Evolutionary conservation across 2,329 filamentous ascomycete genomes (phyloP).

Genomic region (Fusarium albosuccineum): DNA sequence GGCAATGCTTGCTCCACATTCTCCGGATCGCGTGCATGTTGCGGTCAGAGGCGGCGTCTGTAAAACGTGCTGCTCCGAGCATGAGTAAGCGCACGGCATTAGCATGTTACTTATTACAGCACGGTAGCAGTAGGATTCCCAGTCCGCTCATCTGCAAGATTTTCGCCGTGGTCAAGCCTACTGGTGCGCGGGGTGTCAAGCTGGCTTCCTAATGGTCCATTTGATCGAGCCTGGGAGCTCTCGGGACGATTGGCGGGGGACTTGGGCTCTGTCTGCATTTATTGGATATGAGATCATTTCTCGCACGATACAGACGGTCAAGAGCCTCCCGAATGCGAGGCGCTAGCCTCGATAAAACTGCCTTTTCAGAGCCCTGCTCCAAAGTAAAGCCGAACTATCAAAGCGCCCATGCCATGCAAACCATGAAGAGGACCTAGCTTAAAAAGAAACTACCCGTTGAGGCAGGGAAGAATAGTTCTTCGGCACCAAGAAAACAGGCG

Average conservation of each 20-base stretch:
- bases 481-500: slow-evolving; percentile 5
- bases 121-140: too few relatives aligned
- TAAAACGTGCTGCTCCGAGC: slow-evolving; percentile 1
- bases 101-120: background rate
- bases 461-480: slow-evolving; percentile 3
- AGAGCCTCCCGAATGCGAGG: slow-evolving; percentile 12
- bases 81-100: slow-evolving; percentile 14
- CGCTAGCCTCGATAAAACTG: slow-evolving; percentile 6
- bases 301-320: slow-evolving; percentile 26
- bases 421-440: background rate
- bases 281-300: slow-evolving; percentile 33
- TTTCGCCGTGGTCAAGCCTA: slow-evolving; percentile 5
- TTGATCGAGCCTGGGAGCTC: slow-evolving; percentile 13
- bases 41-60: slow-evolving; percentile 23
- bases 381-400: background rate
- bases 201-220: slow-evolving; percentile 14
- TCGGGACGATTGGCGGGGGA: slow-evolving; percentile 12
- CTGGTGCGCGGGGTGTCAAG: slow-evolving; percentile 20
- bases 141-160: slow-evolving; percentile 6
- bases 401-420: background rate
- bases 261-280: slow-evolving; percentile 14
- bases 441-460: slow-evolving; percentile 2
- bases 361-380: background rate
- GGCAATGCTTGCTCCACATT: slow-evolving; percentile 8
- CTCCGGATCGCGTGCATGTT: slow-evolving; percentile 18